A percentile compares a stretch with the other conserved stretches of the same genome.
phyloP scores from a whole-genome alignment of 2,329 filamentous ascomycete species.

The Ophiostoma australiae region DNA sequence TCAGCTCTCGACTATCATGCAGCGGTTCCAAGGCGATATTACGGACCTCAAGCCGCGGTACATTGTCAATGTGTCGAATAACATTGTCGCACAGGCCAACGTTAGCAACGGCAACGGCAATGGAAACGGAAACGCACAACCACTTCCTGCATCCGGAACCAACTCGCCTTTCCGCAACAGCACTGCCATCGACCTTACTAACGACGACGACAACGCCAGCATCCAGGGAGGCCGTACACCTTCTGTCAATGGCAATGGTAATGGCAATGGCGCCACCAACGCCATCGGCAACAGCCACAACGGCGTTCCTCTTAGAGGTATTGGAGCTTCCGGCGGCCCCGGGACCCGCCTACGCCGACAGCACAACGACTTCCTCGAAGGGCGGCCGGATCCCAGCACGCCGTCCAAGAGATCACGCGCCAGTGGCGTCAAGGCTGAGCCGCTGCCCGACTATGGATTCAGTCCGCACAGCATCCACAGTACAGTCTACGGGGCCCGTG shows the following conservation, averaged over 20 bases:
- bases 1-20: slow-evolving; percentile 44
- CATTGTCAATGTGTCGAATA: slow-evolving; percentile 34
- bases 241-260: neutral
- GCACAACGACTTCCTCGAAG: slow-evolving; percentile 24
- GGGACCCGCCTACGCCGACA: slow-evolving; percentile 23
- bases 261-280: too few relatives aligned
- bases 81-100: neutral
- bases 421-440: slow-evolving; percentile 30
- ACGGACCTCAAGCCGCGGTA: slow-evolving; percentile 46
- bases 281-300: neutral
- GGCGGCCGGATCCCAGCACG: slow-evolving; percentile 21
- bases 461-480: slow-evolving; percentile 2
- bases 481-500: neutral
- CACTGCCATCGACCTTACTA: slow-evolving; percentile 35
- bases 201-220: slow-evolving; percentile 35
- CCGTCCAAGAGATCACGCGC: slow-evolving; percentile 26
- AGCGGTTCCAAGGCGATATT: slow-evolving; percentile 48
- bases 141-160: neutral
- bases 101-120: neutral
- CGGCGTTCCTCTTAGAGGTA: neutral
- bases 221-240: slow-evolving; percentile 7
- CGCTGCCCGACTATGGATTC: neutral
- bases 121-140: neutral
- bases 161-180: neutral
- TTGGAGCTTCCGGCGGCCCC: neutral